phyloP scores from a whole-genome alignment of 768 basidiomycete species.

The Albatrellus ellisii region DNA sequence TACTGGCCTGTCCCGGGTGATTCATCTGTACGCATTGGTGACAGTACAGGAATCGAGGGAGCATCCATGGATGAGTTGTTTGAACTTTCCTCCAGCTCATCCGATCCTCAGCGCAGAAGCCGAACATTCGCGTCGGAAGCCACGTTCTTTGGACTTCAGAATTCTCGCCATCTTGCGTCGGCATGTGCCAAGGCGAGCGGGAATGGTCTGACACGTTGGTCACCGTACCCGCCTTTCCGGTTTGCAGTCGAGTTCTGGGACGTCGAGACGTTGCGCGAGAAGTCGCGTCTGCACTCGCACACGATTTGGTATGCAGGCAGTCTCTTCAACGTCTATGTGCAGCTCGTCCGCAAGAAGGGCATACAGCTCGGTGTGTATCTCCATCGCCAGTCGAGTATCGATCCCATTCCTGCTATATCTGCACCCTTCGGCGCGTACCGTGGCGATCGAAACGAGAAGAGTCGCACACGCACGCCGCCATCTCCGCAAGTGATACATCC shows the following conservation, averaged over 20 bases:
- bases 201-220: slow-evolving; percentile 40
- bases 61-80: slow-evolving; percentile 65
- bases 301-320: slow-evolving; percentile 89
- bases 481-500: slow-evolving; percentile 1
- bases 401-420: slow-evolving; percentile 66
- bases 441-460: slow-evolving; percentile 1
- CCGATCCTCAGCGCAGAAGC: slow-evolving; percentile 15
- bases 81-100: slow-evolving; percentile 19
- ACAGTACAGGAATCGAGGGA: slow-evolving; percentile 38
- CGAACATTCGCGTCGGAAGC: slow-evolving; percentile 27
- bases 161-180: slow-evolving; percentile 27
- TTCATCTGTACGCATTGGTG: slow-evolving; percentile 65
- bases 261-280: slow-evolving; percentile 70
- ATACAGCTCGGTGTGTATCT: slow-evolving; percentile 80
- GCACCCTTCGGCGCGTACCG: slow-evolving; percentile 23
- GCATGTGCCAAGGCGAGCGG: slow-evolving; percentile 30
- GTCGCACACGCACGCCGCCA: slow-evolving; percentile 2
- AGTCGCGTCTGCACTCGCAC: slow-evolving; percentile 67
- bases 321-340: slow-evolving; percentile 81
- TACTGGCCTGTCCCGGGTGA: slow-evolving; percentile 61
- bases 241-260: slow-evolving; percentile 91
- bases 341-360: slow-evolving; percentile 67
- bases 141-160: slow-evolving; percentile 52
- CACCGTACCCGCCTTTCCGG: slow-evolving; percentile 66
- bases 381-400: slow-evolving; percentile 73